Evolutionary conservation across 2,329 filamentous ascomycete species (phyloP), one percentile per base, ranked within the genome.

Genomic region (Aureobasidium sp.): DNA sequence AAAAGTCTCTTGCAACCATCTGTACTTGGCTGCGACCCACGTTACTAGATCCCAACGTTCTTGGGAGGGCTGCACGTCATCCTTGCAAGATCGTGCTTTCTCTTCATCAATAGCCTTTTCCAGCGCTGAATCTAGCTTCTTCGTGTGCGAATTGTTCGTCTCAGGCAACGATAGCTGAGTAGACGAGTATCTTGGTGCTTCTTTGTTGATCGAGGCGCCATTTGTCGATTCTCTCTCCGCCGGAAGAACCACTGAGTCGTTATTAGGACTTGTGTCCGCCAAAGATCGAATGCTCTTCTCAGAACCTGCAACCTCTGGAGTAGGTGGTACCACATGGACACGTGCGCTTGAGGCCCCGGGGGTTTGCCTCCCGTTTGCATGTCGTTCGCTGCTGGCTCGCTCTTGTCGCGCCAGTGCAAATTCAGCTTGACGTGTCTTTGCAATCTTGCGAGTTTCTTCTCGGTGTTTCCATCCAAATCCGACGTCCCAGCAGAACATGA

Each of bases 401-500:
- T 38, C 38, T 25, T 60, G 31, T n/a, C 64, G 73, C 68, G 58
- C 71, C 74, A 65, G 69, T 68, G n/a, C 15, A 4, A 55, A 55
- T 19, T 57, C 53, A 4, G 29, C 31, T 35, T 57, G 53, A 9
- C 84, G 84, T 46, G 78, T 77, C 2, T 75, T 76, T 2, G 86
- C 84, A 43, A 87, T 85, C 17, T 80, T 74, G 0, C 86, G 81
- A 0, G 86, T 88, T 63, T 87, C 80, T 3, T 83, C 68, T 2
- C 86, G 78, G 66, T 84, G 75, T 1, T 77, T 66, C 86, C 86
- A 90, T 0, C 86, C 87, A 62, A 79, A 83, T 0, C 65, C 73
- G 6, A 89, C 40, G 65, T 90, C 86, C 79, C 84, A 89, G 65
- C 78, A 81, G 46, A 90, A 81, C 81, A 88, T 86, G 54, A 89